These are phyloP conservation scores for Saccharomycopsis sp. DNA, from an alignment of 805 yeast species.

Conservation along the genomic window DNA sequence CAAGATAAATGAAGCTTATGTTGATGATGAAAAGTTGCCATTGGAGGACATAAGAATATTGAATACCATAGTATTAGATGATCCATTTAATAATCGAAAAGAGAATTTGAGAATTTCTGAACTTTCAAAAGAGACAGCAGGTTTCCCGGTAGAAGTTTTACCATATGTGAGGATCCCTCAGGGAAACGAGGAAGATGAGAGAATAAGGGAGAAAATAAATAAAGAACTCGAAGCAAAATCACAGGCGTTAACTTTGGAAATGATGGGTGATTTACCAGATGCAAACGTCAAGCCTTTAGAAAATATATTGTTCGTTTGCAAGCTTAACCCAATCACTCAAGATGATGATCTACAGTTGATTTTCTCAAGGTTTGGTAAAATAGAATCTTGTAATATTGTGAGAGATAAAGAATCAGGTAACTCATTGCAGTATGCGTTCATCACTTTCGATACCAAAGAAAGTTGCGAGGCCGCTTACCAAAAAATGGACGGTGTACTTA, in stretches of 20 bases:
- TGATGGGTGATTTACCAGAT: conserved; percentile 56
- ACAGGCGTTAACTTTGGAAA: conserved; percentile 55
- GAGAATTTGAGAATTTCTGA: conserved; percentile 13
- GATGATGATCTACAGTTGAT: conserved; percentile 48
- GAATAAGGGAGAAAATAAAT: conserved; percentile 23
- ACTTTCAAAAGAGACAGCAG: conserved; percentile 30
- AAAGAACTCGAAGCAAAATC: conserved; percentile 36
- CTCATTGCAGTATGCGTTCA: conserved; percentile 56
- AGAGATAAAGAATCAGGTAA: conserved; percentile 40
- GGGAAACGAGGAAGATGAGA: conserved; percentile 23
- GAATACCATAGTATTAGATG: conserved; percentile 43
- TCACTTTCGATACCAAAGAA: conserved; percentile 42
- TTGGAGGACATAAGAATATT: conserved; percentile 45
- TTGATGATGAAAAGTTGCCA: conserved; percentile 37
- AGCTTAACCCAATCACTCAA: conserved; percentile 54
- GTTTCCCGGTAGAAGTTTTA: conserved; percentile 31
- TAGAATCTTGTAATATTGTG: conserved; percentile 45
- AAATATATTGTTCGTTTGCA: conserved; percentile 54
- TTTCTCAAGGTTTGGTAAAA: conserved; percentile 55
- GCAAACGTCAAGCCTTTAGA: conserved; percentile 57
- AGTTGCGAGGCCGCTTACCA: conserved; percentile 57
- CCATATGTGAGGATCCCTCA: conserved; percentile 28
- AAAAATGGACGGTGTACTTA: conserved; percentile 53
- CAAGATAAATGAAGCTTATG: conserved; percentile 33
- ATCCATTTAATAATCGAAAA: conserved; percentile 41